Evolutionary conservation across 1,284 basidiomycete species (phyloP).

Genomic region (Ceratobasidium sp.): DNA sequence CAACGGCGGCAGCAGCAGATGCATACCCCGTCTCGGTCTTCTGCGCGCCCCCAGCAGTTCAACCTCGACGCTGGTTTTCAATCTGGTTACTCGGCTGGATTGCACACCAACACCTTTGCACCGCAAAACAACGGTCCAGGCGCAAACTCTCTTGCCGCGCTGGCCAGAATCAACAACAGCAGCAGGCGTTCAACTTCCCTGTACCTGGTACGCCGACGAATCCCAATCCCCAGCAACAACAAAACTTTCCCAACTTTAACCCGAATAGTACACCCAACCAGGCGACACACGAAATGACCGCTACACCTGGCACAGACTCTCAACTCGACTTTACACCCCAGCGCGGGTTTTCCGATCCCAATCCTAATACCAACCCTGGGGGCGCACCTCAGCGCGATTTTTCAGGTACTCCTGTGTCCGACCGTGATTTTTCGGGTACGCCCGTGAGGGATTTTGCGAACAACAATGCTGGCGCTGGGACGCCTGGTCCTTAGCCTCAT

Average conservation of each 20-base stretch:
- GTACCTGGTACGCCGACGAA: neutral
- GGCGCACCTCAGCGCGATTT: constrained; percentile 35
- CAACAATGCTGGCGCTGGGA: constrained; percentile 25
- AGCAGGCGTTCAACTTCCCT: constrained; percentile 28
- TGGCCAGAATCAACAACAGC: constrained; percentile 4
- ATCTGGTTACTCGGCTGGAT: constrained; percentile 24
- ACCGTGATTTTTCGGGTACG: constrained; percentile 30
- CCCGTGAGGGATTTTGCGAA: constrained; percentile 21
- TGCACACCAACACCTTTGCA: constrained; percentile 34
- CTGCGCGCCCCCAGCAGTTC: constrained; percentile 45
- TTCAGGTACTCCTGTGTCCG: constrained; percentile 7
- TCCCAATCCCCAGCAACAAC: constrained; percentile 2
- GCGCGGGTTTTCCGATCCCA: constrained; percentile 27
- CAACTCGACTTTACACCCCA: constrained; percentile 36
- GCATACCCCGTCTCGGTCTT: constrained; percentile 48
- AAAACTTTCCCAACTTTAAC: constrained; percentile 30
- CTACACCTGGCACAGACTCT: neutral
- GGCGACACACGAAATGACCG: neutral
- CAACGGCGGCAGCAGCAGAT: constrained; percentile 44
- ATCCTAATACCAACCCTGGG: neutral
- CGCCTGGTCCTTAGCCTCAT: constrained; percentile 43
- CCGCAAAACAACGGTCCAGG: constrained; percentile 32
- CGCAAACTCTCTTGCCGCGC: constrained; percentile 20
- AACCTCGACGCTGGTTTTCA: constrained; percentile 33
- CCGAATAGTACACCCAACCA: neutral